Evolutionary conservation across 768 basidiomycete genomes (phyloP), one percentile per base, ranked within the genome.

Genomic region (Collybia nuda): DNA sequence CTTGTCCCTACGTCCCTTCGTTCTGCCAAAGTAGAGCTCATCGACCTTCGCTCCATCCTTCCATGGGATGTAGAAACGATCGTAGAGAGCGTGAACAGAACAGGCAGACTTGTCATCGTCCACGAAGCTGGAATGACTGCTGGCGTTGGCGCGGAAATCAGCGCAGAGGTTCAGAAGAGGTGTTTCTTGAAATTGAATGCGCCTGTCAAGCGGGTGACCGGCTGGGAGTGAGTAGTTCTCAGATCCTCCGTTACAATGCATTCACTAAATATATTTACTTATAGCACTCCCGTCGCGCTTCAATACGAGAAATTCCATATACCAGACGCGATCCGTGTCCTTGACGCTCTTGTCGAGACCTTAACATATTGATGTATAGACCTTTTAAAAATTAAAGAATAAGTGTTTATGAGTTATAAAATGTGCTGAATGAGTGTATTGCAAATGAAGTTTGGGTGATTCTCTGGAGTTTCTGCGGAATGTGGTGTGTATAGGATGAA

Each of bases 241-340:
- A 23, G 26, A 49, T 45, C 9, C 9, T 32, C 12, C 9, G 6
- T 14, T 14, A 7, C 4, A 7, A 11, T 6, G 14, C 32, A 14
- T 11, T 32, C 12, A 11, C 32, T 32, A 11, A 32, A 32, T 11
- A 32, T 32, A 5, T n/a, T 11, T 40, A 28, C 47, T 39, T 40
- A 35, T 48, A 94, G 91, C 57, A 82, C 85, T n/a, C 93, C 93
- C 2, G 84, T 84, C 19, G 88, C 82, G 29, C 72, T 97, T 56
- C 85, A 88, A 49, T 97, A 82, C 59, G 94, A 98, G 72, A 94
- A 91, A 68, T 96, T 97, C 68, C 84, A 88, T 68, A 85, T 94
- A 59, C 94, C 94, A 1, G 94, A 97, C 63, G 76, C 87, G 2
- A 75, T 98, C 55, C 79, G 93, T 44, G 74, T 97, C 36, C 64